Evolutionary conservation across 306 rosid genomes (phyloP), one percentile per base, ranked within the genome.

Genomic region (Sindora glabra): DNA sequence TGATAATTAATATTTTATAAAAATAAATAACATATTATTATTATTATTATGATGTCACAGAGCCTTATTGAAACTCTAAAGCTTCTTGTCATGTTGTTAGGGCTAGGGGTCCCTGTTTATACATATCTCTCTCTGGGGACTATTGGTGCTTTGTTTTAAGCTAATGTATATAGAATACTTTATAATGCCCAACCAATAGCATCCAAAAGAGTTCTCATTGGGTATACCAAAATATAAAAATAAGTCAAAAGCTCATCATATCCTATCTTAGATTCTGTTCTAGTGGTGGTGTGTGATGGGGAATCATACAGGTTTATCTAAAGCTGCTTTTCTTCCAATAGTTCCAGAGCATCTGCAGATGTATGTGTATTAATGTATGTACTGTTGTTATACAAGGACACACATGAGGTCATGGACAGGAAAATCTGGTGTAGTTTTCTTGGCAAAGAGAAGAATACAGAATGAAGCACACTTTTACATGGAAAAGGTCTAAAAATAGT

Each of bases 191-290:
- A 42, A 12, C 34, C 65, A 73, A 34, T 50, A 54, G 71, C 65
- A 64, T 67, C 48, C 65, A 63, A 65, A 64, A n/a, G 69, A 54
- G 33, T 52, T 24, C 67, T 48, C 71, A 75, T 66, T 69, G 67
- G 72, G 47, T 29, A 54, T 46, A 59, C 57, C 33, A 24, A 30
- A 52, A 50, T 21, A 49, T 14, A 64, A 59, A 68, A 61, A 57
- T 16, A 59, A 72, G 95, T 88, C 86, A 81, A 88, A 81, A 72
- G 75, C 65, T 61, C 82, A 80, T 79, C 83, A 78, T 76, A 81
- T 65, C 79, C 78, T 71, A 74, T 83, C 77, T 83, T 73, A 88
- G 96, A 92, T 88, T 92, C 94, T 83, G 79, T 78, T 86, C 73
- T 7, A 80, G 94, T 86, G 94, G 88, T 77, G 84, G 79, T 78